phyloP scores from a whole-genome alignment of 2,329 filamentous ascomycete species.

The Penicillium fuscoglaucum region DNA sequence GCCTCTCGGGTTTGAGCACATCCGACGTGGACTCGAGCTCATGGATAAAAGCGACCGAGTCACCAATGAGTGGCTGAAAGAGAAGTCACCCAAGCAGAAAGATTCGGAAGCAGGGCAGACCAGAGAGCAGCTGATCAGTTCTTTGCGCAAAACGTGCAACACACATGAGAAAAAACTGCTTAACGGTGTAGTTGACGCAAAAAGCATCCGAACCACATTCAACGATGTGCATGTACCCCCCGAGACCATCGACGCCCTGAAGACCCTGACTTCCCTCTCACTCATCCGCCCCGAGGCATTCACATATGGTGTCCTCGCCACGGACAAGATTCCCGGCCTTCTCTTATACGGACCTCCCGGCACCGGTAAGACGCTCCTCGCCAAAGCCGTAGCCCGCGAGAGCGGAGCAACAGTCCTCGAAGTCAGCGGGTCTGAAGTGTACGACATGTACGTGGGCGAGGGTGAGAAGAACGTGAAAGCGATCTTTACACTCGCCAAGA shows the following conservation, averaged over 20 bases:
- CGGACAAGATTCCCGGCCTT: slow-evolving; percentile 85
- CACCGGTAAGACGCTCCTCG: slow-evolving; percentile 63
- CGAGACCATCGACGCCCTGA: slow-evolving; percentile 83
- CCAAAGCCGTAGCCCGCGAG: slow-evolving; percentile 65
- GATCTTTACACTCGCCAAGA: slow-evolving; percentile 86
- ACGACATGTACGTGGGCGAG: slow-evolving; percentile 95
- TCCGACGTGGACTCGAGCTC: slow-evolving; percentile 37
- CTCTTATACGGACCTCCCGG: slow-evolving; percentile 82
- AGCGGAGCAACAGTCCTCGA: slow-evolving; percentile 72
- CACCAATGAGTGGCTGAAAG: slow-evolving; percentile 41
- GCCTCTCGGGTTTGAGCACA: slow-evolving; percentile 41
- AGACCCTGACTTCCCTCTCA: slow-evolving; percentile 84
- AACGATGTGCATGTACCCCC: slow-evolving; percentile 77
- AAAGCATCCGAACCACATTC: slow-evolving; percentile 83
- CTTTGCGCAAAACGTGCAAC: slow-evolving; percentile 61
- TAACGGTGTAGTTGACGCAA: slow-evolving; percentile 75
- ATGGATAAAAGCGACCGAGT: slow-evolving; percentile 45
- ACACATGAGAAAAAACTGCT: slow-evolving; percentile 81
- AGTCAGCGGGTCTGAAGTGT: slow-evolving; percentile 85
- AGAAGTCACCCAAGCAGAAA: slow-evolving; percentile 33
- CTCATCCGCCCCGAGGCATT: slow-evolving; percentile 91
- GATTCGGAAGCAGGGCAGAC: slow-evolving; percentile 37
- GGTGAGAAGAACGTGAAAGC: slow-evolving; percentile 94
- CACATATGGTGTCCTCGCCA: slow-evolving; percentile 87
- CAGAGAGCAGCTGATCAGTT: slow-evolving; percentile 47